phyloP scores from a whole-genome alignment of 108 stramenopile genomes.

The Skeletonema potamos region DNA sequence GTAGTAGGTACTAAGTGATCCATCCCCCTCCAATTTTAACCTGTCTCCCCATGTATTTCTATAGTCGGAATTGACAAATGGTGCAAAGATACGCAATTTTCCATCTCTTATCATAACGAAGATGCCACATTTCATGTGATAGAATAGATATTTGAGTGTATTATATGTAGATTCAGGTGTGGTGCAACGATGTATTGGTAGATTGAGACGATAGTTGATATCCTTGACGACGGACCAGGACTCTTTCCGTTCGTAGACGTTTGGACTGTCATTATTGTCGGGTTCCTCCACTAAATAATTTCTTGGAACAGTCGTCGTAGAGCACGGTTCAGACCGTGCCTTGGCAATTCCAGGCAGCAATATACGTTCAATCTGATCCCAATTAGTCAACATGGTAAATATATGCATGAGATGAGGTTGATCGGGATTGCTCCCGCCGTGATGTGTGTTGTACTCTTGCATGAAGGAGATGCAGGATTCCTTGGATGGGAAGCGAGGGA shows the following conservation, averaged over 20 bases:
- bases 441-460: slow-evolving; percentile 65
- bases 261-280: slow-evolving; percentile 34
- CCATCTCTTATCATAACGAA: slow-evolving; percentile 94
- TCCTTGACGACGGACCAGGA: slow-evolving; percentile 55
- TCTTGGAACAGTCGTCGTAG: slow-evolving; percentile 52
- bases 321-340: slow-evolving; percentile 74
- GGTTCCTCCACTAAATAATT: slow-evolving; percentile 53
- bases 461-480: slow-evolving; percentile 74
- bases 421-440: slow-evolving; percentile 85
- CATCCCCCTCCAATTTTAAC: slow-evolving; percentile 70
- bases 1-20: slow-evolving; percentile 82
- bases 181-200: slow-evolving; percentile 83
- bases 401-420: slow-evolving; percentile 83
- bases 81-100: slow-evolving; percentile 91
- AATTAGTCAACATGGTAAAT: slow-evolving; percentile 82
- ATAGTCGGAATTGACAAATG: slow-evolving; percentile 92
- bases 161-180: slow-evolving; percentile 73
- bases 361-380: slow-evolving; percentile 82
- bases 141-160: slow-evolving; percentile 94
- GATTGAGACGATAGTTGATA: slow-evolving; percentile 78
- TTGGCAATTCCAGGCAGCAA: slow-evolving; percentile 75
- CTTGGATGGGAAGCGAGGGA: slow-evolving; percentile 76
- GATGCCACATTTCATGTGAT: slow-evolving; percentile 99
- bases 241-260: slow-evolving; percentile 70
- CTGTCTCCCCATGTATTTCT: slow-evolving; percentile 86